Evolutionary conservation across 2,329 filamentous ascomycete species (phyloP), one percentile per base, ranked within the genome.

Genomic region (Nemania sp.): DNA sequence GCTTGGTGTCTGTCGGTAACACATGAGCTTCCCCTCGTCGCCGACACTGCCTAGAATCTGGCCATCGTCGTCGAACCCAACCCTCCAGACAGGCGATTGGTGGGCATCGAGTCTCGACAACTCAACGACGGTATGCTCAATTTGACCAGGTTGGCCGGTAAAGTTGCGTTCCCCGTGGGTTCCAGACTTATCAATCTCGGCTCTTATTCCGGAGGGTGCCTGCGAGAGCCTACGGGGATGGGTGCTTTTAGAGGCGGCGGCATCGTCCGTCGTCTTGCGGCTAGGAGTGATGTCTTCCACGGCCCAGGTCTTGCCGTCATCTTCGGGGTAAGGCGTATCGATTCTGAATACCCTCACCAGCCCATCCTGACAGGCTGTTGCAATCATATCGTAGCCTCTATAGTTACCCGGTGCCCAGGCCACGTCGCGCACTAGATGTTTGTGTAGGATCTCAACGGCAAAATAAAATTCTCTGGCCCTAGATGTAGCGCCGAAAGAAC

Each of bases 361-460:
- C 2, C 96, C 95, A 77, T 99, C 96, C 79, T 97, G 97, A 77
- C 93, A 96, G 2, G 94, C 95, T 5, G 94, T 97, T 2, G 95
- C 96, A 73, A 98, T 87, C 65, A 95, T 87, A 79, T 99, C 96
- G 78, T 93, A 95, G 1, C 95, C 95, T 45, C 94, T 85, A 74
- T 97, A 93, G 72, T 94, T 97, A 13, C 94, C 95, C 55, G 94
- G 92, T 0, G 95, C 93, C 96, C 96, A 99, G 1, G 93, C 91
- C 1, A 98, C 88, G 78, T 98, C 94, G 55, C 95, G 87, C 6
- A 98, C 92, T 45, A 98, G 85, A 0, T 90, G 90, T 7, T 88
- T 86, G 74, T 97, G 92, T 1, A 90, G 84, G 18, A 98, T 83
- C 76, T 94, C 91, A 22, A 91, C 90, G 0, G 94, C 94, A 7